These are phyloP conservation scores for Alternaria sp. DNA, from an alignment of 2,329 filamentous ascomycete species.

Conservation along the genomic window DNA sequence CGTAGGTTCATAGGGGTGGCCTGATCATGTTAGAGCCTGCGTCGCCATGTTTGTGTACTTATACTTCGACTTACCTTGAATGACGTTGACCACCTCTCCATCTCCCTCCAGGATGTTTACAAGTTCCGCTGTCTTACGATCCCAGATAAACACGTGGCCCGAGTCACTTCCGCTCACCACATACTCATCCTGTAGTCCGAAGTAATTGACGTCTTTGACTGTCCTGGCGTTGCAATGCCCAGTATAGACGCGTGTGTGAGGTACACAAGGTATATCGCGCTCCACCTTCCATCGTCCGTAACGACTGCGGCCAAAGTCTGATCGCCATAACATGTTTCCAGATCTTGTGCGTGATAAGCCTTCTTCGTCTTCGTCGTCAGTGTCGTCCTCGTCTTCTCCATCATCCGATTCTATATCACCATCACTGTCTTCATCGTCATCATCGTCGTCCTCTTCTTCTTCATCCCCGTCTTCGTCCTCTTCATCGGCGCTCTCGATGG, in stretches of 20 bases:
- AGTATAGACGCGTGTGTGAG: slow-evolving; percentile 63
- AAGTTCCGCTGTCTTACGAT: slow-evolving; percentile 65
- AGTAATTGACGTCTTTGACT: slow-evolving; percentile 74
- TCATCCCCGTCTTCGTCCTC: slow-evolving; percentile 39
- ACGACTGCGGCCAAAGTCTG: slow-evolving; percentile 56
- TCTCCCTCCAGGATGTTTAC: slow-evolving; percentile 71
- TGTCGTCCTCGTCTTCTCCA: slow-evolving; percentile 38
- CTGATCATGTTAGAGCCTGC: slow-evolving; percentile 40
- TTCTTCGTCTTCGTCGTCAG: slow-evolving; percentile 37
- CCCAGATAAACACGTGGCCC: slow-evolving; percentile 73
- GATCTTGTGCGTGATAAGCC: slow-evolving; percentile 44
- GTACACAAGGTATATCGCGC: slow-evolving; percentile 59
- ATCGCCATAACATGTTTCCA: slow-evolving; percentile 54
- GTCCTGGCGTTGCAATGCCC: slow-evolving; percentile 72
- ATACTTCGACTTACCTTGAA: slow-evolving; percentile 58
- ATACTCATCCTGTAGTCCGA: slow-evolving; percentile 70
- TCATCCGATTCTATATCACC: slow-evolving; percentile 35
- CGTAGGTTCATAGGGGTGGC: slow-evolving; percentile 71
- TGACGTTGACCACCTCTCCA: slow-evolving; percentile 72
- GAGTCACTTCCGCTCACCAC: slow-evolving; percentile 71
- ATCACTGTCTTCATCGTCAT: slow-evolving; percentile 30
- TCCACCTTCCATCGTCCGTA: slow-evolving; percentile 59
- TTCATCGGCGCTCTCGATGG: slow-evolving; percentile 1
- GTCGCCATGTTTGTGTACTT: neutral
- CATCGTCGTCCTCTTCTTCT: slow-evolving; percentile 31